Evolutionary conservation across 257 asterid genomes (phyloP), one percentile per base, ranked within the genome.

Genomic region (Nicotiana undulata): DNA sequence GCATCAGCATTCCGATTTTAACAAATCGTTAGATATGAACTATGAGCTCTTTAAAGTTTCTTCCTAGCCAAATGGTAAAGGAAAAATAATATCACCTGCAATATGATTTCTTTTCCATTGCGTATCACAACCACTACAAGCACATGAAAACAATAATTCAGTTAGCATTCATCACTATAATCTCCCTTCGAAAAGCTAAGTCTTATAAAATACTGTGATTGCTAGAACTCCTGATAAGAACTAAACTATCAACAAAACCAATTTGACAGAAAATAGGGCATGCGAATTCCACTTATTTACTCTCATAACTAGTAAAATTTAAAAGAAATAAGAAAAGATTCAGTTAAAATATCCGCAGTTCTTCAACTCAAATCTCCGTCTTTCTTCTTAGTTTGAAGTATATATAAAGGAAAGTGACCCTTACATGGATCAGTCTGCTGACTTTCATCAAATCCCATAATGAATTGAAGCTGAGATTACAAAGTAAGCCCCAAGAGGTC

Each of bases 101-200:
- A 82, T 80, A 95, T 44, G 86, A 95, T 83, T 78, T 95, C 98
- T 56, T 87, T 90, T 79, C 99, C 99, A 52, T 86, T 83, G 79
- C 97, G 92, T 83, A 93, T 81, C 74, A 86, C 89, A 81, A 87
- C 95, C 85, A 37, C 99, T 93, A 95, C 83, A 86, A 67, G 82
- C 72, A 79, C 75, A 68, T 56, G 77, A 78, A 77, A 77, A 76
- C 22, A 81, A 28, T 65, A 78, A 22, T 52, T 74, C 70, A 76
- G 65, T 72, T 77, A 83, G 82, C 65, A 31, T 72, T 64, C 28
- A 46, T 44, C 70, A 56, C 49, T 37, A 65, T 26, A 28, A 51
- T 12, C n/a, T 64, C 66, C 76, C 37, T 6, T 34, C 61, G 6
- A 31, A n/a, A 29, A 31, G 64, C 15, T 59, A 24, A 79, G 55